These are phyloP conservation scores for Talaromyces sp. DNA, from an alignment of 2,329 filamentous ascomycete genomes.

Conservation along the genomic window DNA sequence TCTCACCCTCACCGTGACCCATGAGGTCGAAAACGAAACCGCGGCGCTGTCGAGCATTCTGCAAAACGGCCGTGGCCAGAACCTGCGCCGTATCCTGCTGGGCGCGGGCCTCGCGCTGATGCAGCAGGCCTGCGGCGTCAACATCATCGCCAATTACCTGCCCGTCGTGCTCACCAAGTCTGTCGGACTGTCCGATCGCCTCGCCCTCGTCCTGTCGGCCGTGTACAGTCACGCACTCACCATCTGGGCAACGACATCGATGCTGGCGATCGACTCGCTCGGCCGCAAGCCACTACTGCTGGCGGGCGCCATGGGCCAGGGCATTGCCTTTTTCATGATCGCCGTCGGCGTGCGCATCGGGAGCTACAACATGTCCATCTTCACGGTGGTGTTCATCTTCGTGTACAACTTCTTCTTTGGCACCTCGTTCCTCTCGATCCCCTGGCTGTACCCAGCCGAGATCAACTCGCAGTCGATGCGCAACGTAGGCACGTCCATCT, in stretches of 20 bases:
- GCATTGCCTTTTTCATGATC: conserved; percentile 11
- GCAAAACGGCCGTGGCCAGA: conserved; percentile 38
- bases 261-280: conserved; percentile 11
- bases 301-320: conserved; percentile 10
- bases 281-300: conserved; percentile 22
- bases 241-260: conserved; percentile 13
- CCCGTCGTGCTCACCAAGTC: conserved; percentile 13
- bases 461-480: conserved; percentile 15
- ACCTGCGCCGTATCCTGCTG: conserved; percentile 37
- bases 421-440: conserved; percentile 9
- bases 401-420: conserved; percentile 16
- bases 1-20: conserved; percentile 29
- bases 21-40: conserved; percentile 29
- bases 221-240: conserved; percentile 10
- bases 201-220: conserved; percentile 12
- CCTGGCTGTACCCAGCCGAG: conserved; percentile 18
- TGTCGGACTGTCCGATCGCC: conserved; percentile 19
- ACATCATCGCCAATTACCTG: conserved; percentile 13
- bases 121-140: conserved; percentile 36
- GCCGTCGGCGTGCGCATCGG: conserved; percentile 17
- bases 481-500: conserved; percentile 11
- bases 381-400: conserved; percentile 15
- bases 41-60: conserved; percentile 24
- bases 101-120: conserved; percentile 45
- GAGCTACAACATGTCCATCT: conserved; percentile 16